Base-by-base conservation (phyloP, 371 early-diverging fungal species). In the Smittium mucronatum region DNA sequence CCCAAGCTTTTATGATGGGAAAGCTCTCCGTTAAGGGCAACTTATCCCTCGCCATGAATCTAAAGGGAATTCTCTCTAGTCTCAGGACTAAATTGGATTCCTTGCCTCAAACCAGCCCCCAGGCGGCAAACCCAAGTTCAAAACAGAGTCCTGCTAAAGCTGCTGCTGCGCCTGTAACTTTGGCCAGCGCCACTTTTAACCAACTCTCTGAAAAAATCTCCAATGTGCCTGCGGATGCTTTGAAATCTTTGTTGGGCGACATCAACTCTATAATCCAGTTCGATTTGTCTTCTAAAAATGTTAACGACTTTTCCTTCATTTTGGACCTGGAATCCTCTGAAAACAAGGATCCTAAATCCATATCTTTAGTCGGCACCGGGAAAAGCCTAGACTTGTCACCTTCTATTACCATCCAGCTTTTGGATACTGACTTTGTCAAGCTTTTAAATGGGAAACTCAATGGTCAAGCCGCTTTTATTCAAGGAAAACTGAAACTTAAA, bases 11-110 rank as follows among this genome's bases (percentile, higher is more conserved):
- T 76, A 92, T 92, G 89, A 75, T 80, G n/a, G 93, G 94, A 70
- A 92, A 87, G 78, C 84, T 94, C 74, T 91, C 91, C 81, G 78
- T 91, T 75, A 92, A 92, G 84, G 95, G 95, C 64, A 86, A 91
- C 75, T 86, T 95, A 73, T 90, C 91, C 90, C 83, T 86, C 69
- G 88, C 89, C 64, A 86, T 85, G 75, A 87, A 91, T 81, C 84
- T 92, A 58, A 90, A 89, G 70, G 70, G 72, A 29, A 80, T 85
- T 28, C 76, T 86, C 71, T 83, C 2, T 26, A 28, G 26, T 21
- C 5, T 59, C 8, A 5, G 28, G 16, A 59, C 11, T 2, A 59
- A 16, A 5, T 26, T 59, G 16, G 28, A 59, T n/a, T 15, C 28
- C 59, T 21, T 21, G 5, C 16, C 15, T 21, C n/a, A n/a, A n/a